phyloP scores from a whole-genome alignment of 1,284 basidiomycete species.

The Puccinia coronata region DNA sequence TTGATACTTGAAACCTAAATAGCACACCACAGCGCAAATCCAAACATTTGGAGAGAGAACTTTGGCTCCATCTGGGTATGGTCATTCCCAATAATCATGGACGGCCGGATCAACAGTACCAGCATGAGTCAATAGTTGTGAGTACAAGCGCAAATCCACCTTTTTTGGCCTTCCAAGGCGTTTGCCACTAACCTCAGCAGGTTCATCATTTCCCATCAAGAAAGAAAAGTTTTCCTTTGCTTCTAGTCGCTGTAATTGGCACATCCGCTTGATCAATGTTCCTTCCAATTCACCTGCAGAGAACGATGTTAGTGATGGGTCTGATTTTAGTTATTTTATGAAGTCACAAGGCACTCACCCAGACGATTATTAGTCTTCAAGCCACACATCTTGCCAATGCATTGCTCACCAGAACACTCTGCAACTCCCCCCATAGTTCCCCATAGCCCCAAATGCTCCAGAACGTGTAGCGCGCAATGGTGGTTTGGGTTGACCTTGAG shows the following conservation, averaged over 20 bases:
- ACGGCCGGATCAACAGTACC: not conserved
- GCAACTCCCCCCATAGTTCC: not conserved
- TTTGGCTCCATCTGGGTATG: not conserved
- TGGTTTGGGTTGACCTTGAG: not conserved
- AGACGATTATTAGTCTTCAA: not conserved
- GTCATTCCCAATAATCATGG: not conserved
- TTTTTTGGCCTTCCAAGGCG: not conserved
- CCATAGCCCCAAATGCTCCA: not conserved
- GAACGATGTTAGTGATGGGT: not conserved
- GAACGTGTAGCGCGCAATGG: not conserved
- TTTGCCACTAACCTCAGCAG: not conserved
- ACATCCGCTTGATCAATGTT: not conserved
- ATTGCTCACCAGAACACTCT: not conserved
- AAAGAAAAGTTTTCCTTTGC: not conserved
- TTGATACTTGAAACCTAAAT: no score
- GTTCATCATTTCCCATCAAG: not conserved
- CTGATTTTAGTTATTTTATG: not conserved
- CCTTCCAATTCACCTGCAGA: not conserved
- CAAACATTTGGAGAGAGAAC: not conserved
- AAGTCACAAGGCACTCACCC: not conserved
- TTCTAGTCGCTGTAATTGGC: constrained; percentile 11
- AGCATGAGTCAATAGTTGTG: not conserved
- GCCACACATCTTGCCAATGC: not conserved
- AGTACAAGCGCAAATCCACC: not conserved
- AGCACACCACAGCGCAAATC: no score